These are phyloP conservation scores for Gyromitra esculenta DNA, from an alignment of 2,329 filamentous ascomycete genomes.

Conservation along the genomic window DNA sequence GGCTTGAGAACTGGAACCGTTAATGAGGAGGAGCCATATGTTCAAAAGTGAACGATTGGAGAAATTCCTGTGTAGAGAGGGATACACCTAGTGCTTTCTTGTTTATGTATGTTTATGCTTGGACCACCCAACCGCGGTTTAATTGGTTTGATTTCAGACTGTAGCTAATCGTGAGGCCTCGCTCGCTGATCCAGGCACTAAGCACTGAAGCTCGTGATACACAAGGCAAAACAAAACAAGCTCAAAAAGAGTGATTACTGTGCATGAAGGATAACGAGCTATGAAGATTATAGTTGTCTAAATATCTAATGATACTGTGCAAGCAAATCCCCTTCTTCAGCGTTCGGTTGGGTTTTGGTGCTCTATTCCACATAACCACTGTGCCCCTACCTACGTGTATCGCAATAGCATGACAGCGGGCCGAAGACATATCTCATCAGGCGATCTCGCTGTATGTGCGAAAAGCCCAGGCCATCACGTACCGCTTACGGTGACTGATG, in stretches of 20 bases:
- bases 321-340: background rate
- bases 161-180: background rate
- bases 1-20: background rate
- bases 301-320: background rate
- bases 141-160: background rate
- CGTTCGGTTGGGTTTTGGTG: background rate
- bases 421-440: too few species aligned
- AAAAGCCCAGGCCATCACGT: too few species aligned
- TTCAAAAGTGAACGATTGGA: background rate
- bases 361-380: background rate
- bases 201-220: too few species aligned
- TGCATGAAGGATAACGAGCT: background rate
- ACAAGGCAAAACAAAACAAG: too few species aligned
- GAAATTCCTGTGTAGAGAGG: background rate
- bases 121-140: background rate
- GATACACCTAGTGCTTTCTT: background rate
- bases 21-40: background rate
- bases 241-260: too few species aligned
- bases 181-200: too few species aligned
- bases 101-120: background rate
- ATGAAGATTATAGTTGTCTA: background rate
- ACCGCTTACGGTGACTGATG: too few species aligned
- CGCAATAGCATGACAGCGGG: too few species aligned
- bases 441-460: too few species aligned
- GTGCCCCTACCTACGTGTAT: too few species aligned